A percentile compares a stretch with the other conserved stretches of the same genome.
phyloP scores from a whole-genome alignment of 495 filamentous ascomycete species.

The Aspergillus funiculosus region DNA sequence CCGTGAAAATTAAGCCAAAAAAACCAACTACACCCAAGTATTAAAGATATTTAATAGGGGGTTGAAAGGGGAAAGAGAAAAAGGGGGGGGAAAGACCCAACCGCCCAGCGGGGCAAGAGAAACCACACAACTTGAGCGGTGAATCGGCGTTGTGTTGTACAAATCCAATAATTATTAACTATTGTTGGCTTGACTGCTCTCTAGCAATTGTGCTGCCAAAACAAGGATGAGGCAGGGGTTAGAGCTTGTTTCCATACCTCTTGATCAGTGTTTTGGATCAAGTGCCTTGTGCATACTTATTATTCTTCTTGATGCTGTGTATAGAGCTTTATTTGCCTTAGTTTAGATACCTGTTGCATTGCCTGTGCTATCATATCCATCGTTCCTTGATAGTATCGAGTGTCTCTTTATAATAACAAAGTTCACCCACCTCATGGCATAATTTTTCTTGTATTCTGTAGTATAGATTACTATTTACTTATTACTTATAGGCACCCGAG shows the following conservation, averaged over 20 bases:
- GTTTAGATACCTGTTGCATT: conserved; percentile 11
- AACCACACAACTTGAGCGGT: not conserved
- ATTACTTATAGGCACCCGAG: no score
- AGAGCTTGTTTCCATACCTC: not conserved
- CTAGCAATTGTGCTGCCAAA: not conserved
- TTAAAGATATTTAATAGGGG: no score
- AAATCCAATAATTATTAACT: not conserved
- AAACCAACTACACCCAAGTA: no score
- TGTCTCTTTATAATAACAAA: conserved; percentile 13
- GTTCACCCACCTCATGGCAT: no score
- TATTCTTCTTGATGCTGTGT: conserved; percentile 8
- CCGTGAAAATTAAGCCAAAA: conserved; percentile 14
- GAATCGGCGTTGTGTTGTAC: not conserved
- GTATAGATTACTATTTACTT: no score
- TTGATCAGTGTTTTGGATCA: not conserved
- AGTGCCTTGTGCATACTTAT: not conserved
- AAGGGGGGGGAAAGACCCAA: no score
- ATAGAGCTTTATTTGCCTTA: conserved; percentile 2
- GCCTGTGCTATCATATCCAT: not conserved
- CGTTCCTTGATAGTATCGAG: no score
- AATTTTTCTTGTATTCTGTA: no score
- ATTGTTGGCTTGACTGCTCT: not conserved
- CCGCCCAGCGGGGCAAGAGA: no score
- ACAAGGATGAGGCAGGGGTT: not conserved
- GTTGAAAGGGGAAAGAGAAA: no score